Percentiles rank a stretch among this genome's conserved stretches.
phyloP scores from a whole-genome alignment of 73 alveolate genomes.

The Diophrys sp. region DNA sequence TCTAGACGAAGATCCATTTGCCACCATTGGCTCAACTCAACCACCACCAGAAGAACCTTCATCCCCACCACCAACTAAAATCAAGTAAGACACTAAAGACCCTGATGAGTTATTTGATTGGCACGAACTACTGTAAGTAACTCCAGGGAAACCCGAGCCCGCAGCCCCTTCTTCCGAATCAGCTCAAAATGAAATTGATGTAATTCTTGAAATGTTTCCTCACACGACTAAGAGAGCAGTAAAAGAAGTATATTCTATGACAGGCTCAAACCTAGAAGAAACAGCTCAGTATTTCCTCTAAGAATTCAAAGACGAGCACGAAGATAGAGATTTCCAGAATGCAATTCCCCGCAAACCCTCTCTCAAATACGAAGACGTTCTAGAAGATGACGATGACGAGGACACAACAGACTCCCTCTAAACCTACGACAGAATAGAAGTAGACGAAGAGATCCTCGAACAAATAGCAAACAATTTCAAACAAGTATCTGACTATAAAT shows the following conservation, averaged over 20 bases:
- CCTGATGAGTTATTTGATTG: background rate
- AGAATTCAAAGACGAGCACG: background rate
- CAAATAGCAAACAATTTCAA: background rate
- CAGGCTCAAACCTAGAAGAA: too few species aligned
- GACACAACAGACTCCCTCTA: background rate
- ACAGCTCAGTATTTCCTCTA: background rate
- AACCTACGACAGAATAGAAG: background rate
- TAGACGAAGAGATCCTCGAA: background rate
- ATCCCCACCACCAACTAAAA: too few species aligned
- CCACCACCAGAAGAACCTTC: too few species aligned
- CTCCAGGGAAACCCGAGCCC: background rate
- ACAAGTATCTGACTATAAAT: background rate
- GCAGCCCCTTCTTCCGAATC: background rate
- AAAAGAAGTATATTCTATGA: background rate
- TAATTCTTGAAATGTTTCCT: background rate
- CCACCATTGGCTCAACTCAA: background rate
- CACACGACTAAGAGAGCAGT: background rate
- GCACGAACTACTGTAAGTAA: background rate
- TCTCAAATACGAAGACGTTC: background rate
- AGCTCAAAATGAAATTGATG: background rate
- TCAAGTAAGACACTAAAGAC: too few species aligned
- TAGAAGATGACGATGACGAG: background rate
- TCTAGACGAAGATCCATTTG: background rate
- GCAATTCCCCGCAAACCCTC: background rate
- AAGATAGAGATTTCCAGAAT: background rate